Conservation (phyloP, 495 filamentous ascomycete species). For the Podospora bellae-mahoneyi region DNA sequence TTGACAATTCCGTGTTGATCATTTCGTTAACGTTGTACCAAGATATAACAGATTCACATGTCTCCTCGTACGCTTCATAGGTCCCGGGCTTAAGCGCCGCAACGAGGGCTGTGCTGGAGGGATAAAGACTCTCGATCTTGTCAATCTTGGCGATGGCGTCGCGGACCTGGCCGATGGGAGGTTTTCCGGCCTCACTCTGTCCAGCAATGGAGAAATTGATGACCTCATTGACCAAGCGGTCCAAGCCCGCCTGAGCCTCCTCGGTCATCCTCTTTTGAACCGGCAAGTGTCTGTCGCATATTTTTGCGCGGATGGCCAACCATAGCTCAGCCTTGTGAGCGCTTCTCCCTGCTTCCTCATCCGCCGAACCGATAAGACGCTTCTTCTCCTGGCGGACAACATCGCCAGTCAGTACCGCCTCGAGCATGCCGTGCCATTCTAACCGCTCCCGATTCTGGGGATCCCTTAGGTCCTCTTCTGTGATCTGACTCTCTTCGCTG, state of each 20-base stretch:
- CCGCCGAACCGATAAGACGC: slow-evolving; percentile 77
- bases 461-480: slow-evolving; percentile 82
- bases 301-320: slow-evolving; percentile 77
- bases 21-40: slow-evolving; percentile 98
- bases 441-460: slow-evolving; percentile 84
- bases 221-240: slow-evolving; percentile 74
- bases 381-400: slow-evolving; percentile 98
- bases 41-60: slow-evolving; percentile 80
- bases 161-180: slow-evolving; percentile 78
- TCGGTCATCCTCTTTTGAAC: slow-evolving; percentile 81
- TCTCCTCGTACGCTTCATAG: slow-evolving; percentile 70
- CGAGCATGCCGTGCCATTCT: slow-evolving; percentile 98
- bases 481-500: slow-evolving; percentile 80
- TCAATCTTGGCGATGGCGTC: slow-evolving; percentile 87
- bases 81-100: slow-evolving; percentile 65
- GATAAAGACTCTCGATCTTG: slow-evolving; percentile 77
- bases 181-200: slow-evolving; percentile 84
- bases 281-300: slow-evolving; percentile 76
- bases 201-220: slow-evolving; percentile 92
- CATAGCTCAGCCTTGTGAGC: slow-evolving; percentile 81
- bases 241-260: slow-evolving; percentile 66
- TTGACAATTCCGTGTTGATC: slow-evolving; percentile 89
- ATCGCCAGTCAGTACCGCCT: slow-evolving; percentile 91
- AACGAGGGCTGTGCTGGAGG: slow-evolving; percentile 70
- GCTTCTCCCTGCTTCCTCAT: slow-evolving; percentile 65